phyloP scores from a whole-genome alignment of 2,329 filamentous ascomycete species.

The Beauveria asiatica region DNA sequence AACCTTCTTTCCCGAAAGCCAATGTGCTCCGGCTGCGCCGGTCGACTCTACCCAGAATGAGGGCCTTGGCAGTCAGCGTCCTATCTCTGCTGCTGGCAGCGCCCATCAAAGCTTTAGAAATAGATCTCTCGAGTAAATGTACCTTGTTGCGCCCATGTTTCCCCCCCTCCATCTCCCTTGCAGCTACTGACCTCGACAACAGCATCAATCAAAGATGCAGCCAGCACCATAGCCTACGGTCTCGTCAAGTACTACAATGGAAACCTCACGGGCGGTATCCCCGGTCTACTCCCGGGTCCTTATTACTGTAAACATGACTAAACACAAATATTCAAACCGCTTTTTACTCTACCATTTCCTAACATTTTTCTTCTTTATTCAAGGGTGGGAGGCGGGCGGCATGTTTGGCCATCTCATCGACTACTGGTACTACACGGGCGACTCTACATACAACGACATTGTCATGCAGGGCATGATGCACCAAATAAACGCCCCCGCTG shows the following conservation, averaged over 20 bases:
- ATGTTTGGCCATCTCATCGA: constrained; percentile 58
- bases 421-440: constrained; percentile 58
- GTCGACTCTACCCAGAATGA: neutral
- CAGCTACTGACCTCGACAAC: neutral
- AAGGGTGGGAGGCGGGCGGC: constrained; percentile 54
- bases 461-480: constrained; percentile 45
- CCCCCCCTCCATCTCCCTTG: neutral
- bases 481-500: constrained; percentile 40
- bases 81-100: constrained; percentile 1
- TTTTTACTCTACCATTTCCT: constrained; percentile 16
- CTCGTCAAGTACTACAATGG: constrained; percentile 44
- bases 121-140: neutral
- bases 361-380: constrained; percentile 10
- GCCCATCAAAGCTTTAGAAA: neutral
- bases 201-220: constrained; percentile 43
- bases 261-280: constrained; percentile 49
- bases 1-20: no score
- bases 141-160: neutral
- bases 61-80: neutral
- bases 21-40: neutral
- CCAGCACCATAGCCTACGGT: constrained; percentile 39
- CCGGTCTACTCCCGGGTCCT: constrained; percentile 49
- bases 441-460: constrained; percentile 49
- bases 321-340: constrained; percentile 7
- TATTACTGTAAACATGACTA: constrained; percentile 50